These are phyloP conservation scores for Ceratocystis cubensis DNA, from an alignment of 2,329 filamentous ascomycete species.

Conservation along the genomic window DNA sequence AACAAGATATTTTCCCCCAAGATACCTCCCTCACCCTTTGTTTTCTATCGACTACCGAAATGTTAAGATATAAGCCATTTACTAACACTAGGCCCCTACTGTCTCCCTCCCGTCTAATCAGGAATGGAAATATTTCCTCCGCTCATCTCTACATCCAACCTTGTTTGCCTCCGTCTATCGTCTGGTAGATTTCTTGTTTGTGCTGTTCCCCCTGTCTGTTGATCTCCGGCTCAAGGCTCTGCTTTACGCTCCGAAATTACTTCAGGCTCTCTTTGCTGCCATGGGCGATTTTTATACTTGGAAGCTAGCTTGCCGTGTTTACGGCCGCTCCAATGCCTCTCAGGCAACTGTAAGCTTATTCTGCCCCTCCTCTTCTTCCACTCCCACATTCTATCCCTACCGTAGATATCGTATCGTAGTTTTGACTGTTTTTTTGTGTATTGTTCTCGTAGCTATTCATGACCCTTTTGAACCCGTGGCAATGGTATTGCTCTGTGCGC, in stretches of 20 bases:
- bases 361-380: neutral
- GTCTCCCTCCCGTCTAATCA: constrained; percentile 30
- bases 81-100: neutral
- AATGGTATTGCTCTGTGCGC: constrained; percentile 88
- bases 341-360: constrained; percentile 52
- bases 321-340: constrained; percentile 52
- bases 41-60: neutral
- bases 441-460: constrained; percentile 47
- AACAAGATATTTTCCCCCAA: constrained; percentile 26
- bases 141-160: constrained; percentile 82
- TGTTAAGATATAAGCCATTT: neutral
- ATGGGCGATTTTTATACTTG: constrained; percentile 77
- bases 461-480: constrained; percentile 71
- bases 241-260: constrained; percentile 56
- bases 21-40: neutral
- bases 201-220: constrained; percentile 38
- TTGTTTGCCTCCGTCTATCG: constrained; percentile 70
- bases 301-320: constrained; percentile 62
- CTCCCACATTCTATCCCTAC: constrained; percentile 24
- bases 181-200: constrained; percentile 44
- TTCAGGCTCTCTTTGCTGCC: constrained; percentile 68
- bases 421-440: constrained; percentile 14
- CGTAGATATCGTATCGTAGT: constrained; percentile 18
- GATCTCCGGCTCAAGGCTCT: constrained; percentile 50
- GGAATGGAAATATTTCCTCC: constrained; percentile 86